These are phyloP conservation scores for Lippia alba DNA, from an alignment of 305 asterid species.

Conservation along the genomic window DNA sequence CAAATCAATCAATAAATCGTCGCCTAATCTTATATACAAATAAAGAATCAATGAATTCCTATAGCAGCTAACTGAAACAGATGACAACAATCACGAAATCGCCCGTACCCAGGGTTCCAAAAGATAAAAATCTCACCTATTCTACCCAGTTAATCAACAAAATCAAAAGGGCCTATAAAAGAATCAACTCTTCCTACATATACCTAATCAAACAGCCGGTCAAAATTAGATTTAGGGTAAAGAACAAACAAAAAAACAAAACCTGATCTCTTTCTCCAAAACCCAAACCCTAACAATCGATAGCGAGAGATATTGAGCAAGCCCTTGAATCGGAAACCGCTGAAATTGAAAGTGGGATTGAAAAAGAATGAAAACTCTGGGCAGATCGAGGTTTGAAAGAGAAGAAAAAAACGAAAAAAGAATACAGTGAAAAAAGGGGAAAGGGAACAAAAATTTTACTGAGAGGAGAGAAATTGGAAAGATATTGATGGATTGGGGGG, in stretches of 20 bases:
- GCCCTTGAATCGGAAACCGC: conserved; percentile 38
- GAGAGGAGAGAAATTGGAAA: conserved; percentile 18
- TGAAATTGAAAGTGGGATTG: conserved; percentile 20
- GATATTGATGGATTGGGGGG: conserved; percentile 18
- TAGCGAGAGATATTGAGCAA: conserved; percentile 41
- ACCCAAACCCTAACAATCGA: conserved; percentile 42
- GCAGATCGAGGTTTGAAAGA: conserved; percentile 44
- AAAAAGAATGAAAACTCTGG: background rate
- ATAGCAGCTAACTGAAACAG: background rate
- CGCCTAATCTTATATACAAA: conserved; percentile 43
- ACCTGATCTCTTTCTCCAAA: conserved; percentile 44
- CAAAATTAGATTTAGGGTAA: conserved; percentile 15
- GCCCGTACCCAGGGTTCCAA: conserved; percentile 32
- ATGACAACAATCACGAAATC: conserved; percentile 15
- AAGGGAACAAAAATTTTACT: conserved; percentile 20
- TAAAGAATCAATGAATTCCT: conserved; percentile 45
- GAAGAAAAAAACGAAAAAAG: background rate
- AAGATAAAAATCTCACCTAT: conserved; percentile 7
- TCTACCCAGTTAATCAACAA: conserved; percentile 9
- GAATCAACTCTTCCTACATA: background rate
- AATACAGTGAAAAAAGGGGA: background rate
- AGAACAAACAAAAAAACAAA: background rate
- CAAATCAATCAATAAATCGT: conserved; percentile 26
- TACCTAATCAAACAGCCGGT: conserved; percentile 3
- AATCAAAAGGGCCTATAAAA: background rate